Conservation (phyloP, 1,284 basidiomycete genomes). For the Trichosporon coremiiforme region DNA sequence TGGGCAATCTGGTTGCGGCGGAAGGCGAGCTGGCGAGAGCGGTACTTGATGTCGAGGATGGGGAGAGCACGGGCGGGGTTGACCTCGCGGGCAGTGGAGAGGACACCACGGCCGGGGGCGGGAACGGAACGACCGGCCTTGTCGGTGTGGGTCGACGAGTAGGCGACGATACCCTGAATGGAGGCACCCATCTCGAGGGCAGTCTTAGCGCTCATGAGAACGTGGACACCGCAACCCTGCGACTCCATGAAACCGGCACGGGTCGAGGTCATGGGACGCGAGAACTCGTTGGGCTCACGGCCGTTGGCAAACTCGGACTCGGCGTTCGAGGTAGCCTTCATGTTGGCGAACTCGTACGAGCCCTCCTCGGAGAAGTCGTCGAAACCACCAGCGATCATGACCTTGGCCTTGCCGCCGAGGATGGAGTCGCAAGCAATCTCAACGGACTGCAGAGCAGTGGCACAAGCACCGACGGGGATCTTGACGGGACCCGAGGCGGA, state of each 20-base stretch:
- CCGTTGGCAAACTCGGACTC: conserved; percentile 98
- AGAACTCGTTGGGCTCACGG: conserved; percentile 98
- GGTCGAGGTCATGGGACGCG: conserved; percentile 92
- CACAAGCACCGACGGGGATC: conserved; percentile 98
- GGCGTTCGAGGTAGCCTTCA: conserved; percentile 98
- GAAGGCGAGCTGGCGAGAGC: conserved; percentile 87
- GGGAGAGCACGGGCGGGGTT: conserved; percentile 70
- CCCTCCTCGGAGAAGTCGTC: conserved; percentile 98
- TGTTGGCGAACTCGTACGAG: conserved; percentile 96
- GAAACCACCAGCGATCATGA: conserved; percentile 98
- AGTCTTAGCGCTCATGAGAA: conserved; percentile 94
- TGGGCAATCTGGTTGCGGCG: conserved; percentile 88
- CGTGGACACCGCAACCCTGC: conserved; percentile 93
- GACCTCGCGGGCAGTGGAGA: conserved; percentile 78
- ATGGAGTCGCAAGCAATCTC: conserved; percentile 98
- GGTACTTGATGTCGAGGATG: conserved; percentile 80
- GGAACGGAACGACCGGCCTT: conserved; percentile 94
- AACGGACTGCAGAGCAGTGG: conserved; percentile 94
- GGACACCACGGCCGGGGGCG: conserved; percentile 85
- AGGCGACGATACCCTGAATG: conserved; percentile 89
- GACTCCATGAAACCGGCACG: conserved; percentile 98
- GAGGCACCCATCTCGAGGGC: conserved; percentile 91
- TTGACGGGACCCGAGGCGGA: conserved; percentile 97
- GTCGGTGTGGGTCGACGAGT: conserved; percentile 95
- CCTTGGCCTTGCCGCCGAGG: conserved; percentile 91